Evolutionary conservation across 805 yeast genomes (phyloP).

Genomic region (Spathaspora hagerdaliae): DNA sequence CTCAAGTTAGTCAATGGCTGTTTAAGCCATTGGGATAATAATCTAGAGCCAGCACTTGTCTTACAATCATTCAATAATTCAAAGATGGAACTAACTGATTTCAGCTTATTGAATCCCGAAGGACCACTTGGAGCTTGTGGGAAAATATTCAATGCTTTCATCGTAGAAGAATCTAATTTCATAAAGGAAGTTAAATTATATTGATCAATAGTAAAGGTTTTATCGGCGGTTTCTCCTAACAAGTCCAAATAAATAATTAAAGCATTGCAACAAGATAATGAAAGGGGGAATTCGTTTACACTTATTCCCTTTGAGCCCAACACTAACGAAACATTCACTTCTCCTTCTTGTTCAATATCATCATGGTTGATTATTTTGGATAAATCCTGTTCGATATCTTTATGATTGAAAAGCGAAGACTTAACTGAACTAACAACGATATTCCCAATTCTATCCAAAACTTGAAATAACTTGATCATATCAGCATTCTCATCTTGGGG

Average conservation of each 20-base stretch:
- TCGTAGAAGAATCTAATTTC: conserved; percentile 89
- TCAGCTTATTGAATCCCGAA: conserved; percentile 17
- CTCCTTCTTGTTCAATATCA: conserved; percentile 17
- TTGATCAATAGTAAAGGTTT: conserved; percentile 52
- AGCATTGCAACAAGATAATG: conserved; percentile 65
- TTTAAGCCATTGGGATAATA: conserved; percentile 90
- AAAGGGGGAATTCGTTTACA: conserved; percentile 41
- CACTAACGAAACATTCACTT: conserved; percentile 35
- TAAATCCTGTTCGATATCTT: conserved; percentile 76
- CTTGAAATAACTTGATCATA: conserved; percentile 59
- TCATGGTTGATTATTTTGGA: conserved; percentile 53
- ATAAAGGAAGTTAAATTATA: conserved; percentile 77
- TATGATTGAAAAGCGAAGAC: conserved; percentile 52
- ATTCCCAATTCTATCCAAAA: conserved; percentile 70
- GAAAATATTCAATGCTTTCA: conserved; percentile 81
- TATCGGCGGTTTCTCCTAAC: conserved; percentile 51
- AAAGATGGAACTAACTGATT: conserved; percentile 51
- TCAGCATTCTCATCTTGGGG: conserved; percentile 49
- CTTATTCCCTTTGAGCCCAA: conserved; percentile 53
- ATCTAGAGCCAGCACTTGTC: conserved; percentile 82
- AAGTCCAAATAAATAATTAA: conserved; percentile 65
- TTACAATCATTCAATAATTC: conserved; percentile 87
- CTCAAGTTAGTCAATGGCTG: conserved; percentile 77
- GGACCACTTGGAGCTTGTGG: conserved; percentile 41
- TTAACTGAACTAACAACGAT: conserved; percentile 63